Percentiles rank a stretch among this genome's conserved stretches.
These are phyloP conservation scores for Apiospora pterosperma DNA, from an alignment of 2,329 filamentous ascomycete species.

Conservation along the genomic window DNA sequence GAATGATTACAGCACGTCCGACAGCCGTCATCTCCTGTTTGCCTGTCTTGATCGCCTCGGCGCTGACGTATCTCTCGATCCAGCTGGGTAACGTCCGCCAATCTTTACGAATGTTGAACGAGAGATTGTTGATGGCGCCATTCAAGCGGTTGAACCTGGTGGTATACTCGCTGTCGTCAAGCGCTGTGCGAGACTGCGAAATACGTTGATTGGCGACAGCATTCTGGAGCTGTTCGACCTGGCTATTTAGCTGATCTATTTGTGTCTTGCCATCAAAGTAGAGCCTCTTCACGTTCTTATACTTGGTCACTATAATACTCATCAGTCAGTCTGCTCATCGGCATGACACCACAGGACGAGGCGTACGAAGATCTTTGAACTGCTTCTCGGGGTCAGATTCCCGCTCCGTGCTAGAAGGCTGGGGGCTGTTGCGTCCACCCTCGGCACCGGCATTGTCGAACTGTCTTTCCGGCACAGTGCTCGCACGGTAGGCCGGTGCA, in stretches of 20 bases:
- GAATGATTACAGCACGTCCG: constrained; percentile 81
- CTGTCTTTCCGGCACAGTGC: constrained; percentile 33
- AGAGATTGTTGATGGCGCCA: constrained; percentile 88
- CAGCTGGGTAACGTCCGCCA: constrained; percentile 81
- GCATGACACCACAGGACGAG: constrained; percentile 13
- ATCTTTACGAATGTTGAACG: constrained; percentile 94
- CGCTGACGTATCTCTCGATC: constrained; percentile 76
- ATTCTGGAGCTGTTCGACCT: constrained; percentile 94
- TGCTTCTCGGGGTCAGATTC: constrained; percentile 48
- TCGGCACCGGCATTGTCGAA: constrained; percentile 44
- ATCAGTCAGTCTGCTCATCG: constrained; percentile 31
- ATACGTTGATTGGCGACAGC: constrained; percentile 95
- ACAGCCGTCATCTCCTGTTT: constrained; percentile 98
- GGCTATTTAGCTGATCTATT: constrained; percentile 80
- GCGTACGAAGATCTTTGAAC: constrained; percentile 55
- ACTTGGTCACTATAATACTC: constrained; percentile 71
- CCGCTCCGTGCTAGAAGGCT: constrained; percentile 42
- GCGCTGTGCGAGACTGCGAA: constrained; percentile 87
- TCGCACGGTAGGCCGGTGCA: constrained; percentile 37
- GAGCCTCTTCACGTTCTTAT: constrained; percentile 95
- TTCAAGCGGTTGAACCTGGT: constrained; percentile 88
- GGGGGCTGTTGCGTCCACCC: constrained; percentile 54
- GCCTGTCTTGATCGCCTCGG: constrained; percentile 79
- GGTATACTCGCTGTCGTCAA: constrained; percentile 92
- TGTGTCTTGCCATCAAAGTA: constrained; percentile 95